Conservation (phyloP, 805 yeast genomes). For the Candida argentea region DNA sequence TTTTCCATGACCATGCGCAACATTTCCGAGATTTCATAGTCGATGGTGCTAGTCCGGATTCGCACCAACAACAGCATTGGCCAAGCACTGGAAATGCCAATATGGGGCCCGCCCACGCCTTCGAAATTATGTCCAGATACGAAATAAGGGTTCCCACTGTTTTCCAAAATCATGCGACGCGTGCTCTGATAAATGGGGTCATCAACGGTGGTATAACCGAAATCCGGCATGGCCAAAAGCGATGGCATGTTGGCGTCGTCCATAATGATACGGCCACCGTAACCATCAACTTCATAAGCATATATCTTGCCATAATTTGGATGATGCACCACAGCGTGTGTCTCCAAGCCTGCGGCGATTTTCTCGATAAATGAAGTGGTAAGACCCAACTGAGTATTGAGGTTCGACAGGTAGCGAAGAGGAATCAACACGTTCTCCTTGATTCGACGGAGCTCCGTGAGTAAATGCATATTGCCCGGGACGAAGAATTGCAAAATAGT, state of each 20-base stretch:
- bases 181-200: conserved; percentile 69
- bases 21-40: conserved; percentile 48
- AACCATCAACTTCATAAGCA: conserved; percentile 88
- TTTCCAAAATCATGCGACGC: conserved; percentile 60
- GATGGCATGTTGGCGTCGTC: conserved; percentile 92
- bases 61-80: conserved; percentile 76
- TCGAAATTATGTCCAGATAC: conserved; percentile 50
- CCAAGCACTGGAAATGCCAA: conserved; percentile 78
- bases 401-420: conserved; percentile 1
- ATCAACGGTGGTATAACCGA: conserved; percentile 46
- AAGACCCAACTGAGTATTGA: conserved; percentile 7
- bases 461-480: conserved; percentile 76
- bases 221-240: conserved; percentile 65
- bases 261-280: conserved; percentile 63
- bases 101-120: conserved; percentile 90
- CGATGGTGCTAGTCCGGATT: conserved; percentile 67
- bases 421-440: conserved; percentile 12
- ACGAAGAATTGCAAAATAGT: conserved; percentile 70
- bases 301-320: conserved; percentile 64
- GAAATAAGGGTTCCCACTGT: conserved; percentile 70
- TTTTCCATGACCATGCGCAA: conserved; percentile 43
- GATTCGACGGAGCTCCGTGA: conserved; percentile 46
- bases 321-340: conserved; percentile 59
- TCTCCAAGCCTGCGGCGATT: conserved; percentile 47
- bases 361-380: conserved; percentile 27